phyloP scores from a whole-genome alignment of 2,329 filamentous ascomycete species.

The Aspergillus amoenus region DNA sequence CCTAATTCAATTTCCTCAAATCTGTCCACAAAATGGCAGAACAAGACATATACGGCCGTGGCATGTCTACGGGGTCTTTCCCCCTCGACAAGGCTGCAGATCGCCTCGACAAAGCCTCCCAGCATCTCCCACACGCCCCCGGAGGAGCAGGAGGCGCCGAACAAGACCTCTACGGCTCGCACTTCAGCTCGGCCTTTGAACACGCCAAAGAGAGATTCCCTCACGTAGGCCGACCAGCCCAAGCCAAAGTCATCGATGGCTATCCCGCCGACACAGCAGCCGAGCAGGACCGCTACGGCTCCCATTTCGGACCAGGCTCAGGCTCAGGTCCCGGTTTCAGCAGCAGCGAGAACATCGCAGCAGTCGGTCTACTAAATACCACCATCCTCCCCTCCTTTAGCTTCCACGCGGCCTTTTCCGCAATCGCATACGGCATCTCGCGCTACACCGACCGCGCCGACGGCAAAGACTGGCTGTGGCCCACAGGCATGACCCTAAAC shows the following conservation, averaged over 20 bases:
- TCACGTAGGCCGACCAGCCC: background rate
- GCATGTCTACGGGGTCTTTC: background rate
- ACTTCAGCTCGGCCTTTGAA: background rate
- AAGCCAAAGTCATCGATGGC: background rate
- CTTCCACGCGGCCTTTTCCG: constrained; percentile 53
- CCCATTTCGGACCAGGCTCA: background rate
- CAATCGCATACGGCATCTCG: constrained; percentile 53
- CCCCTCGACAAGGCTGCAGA: background rate
- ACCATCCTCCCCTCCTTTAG: constrained; percentile 56
- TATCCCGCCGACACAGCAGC: background rate
- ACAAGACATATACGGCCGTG: constrained; percentile 2
- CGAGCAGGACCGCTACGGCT: constrained; percentile 4
- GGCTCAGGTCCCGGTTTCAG: background rate
- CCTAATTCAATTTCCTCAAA: background rate
- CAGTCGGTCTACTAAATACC: constrained; percentile 53
- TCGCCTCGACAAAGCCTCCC: background rate
- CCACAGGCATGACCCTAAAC: constrained; percentile 54
- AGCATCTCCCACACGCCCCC: background rate
- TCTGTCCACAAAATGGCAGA: background rate
- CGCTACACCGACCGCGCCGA: constrained; percentile 56
- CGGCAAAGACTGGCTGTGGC: constrained; percentile 62
- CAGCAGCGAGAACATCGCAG: constrained; percentile 2
- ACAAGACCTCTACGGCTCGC: background rate
- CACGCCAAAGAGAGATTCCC: background rate
- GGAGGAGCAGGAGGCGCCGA: background rate